These are phyloP conservation scores for Tetrahymena malaccensis DNA, from an alignment of 73 alveolate genomes.

Conservation along the genomic window DNA sequence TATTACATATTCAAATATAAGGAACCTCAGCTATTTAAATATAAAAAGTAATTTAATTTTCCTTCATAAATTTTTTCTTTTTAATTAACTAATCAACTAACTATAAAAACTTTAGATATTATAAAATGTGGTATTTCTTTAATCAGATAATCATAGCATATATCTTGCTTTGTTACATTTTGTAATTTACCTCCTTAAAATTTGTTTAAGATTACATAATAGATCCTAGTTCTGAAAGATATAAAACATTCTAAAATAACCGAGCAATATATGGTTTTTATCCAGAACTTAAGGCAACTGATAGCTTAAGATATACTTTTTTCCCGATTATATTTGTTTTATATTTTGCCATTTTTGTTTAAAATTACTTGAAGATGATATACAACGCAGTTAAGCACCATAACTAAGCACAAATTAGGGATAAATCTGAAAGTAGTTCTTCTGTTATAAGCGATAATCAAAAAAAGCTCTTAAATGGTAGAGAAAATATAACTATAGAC, in stretches of 20 bases:
- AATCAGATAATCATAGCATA: neutral
- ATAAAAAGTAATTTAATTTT: neutral
- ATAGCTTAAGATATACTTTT: neutral
- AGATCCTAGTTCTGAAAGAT: neutral
- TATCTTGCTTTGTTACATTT: neutral
- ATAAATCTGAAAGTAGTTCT: neutral
- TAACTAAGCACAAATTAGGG: neutral
- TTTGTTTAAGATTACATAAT: neutral
- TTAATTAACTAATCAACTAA: too few relatives aligned
- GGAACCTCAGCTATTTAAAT: neutral
- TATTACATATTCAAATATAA: neutral
- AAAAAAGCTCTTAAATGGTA: neutral
- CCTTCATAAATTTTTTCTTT: neutral
- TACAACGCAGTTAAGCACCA: neutral
- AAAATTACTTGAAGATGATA: neutral
- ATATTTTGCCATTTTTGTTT: neutral
- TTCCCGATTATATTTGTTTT: neutral
- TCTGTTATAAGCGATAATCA: neutral
- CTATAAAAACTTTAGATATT: too few relatives aligned
- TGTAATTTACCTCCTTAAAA: neutral
- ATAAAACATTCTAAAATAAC: neutral
- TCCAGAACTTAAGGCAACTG: neutral
- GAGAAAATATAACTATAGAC: neutral
- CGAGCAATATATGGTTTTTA: neutral
- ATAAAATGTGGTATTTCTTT: neutral